These are phyloP conservation scores for Alternaria gansuensis DNA, from an alignment of 2,329 filamentous ascomycete genomes.

Conservation along the genomic window DNA sequence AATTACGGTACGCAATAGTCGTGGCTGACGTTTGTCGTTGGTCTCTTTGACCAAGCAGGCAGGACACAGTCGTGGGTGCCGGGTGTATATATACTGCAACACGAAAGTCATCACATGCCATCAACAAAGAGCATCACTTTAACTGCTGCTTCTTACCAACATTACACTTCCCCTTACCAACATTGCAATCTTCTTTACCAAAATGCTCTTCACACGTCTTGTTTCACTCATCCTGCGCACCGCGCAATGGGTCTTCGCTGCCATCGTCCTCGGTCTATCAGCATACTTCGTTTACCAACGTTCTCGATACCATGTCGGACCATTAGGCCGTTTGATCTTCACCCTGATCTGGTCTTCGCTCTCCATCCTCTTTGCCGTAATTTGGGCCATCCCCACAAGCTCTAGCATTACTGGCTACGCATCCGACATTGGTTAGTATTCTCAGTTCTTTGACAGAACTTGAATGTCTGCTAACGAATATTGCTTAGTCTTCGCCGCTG, in stretches of 20 bases:
- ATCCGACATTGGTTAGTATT: slow-evolving; percentile 63
- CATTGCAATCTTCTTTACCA: slow-evolving; percentile 10
- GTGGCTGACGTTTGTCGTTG: slow-evolving; percentile 27
- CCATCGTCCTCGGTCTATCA: slow-evolving; percentile 59
- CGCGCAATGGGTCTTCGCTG: slow-evolving; percentile 73
- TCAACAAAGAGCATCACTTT: not conserved
- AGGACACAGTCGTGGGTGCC: slow-evolving; percentile 5
- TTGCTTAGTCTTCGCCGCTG: slow-evolving; percentile 65
- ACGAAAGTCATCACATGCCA: not conserved
- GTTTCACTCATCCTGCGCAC: slow-evolving; percentile 67
- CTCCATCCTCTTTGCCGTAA: slow-evolving; percentile 71
- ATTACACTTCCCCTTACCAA: not conserved
- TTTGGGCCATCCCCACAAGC: slow-evolving; percentile 78
- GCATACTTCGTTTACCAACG: slow-evolving; percentile 37
- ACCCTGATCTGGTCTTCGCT: slow-evolving; percentile 74
- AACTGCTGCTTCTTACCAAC: not conserved
- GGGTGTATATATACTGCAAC: slow-evolving; percentile 12
- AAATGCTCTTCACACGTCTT: slow-evolving; percentile 57
- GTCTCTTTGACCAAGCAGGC: slow-evolving; percentile 9
- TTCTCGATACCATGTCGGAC: slow-evolving; percentile 60
- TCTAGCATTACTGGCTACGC: slow-evolving; percentile 74
- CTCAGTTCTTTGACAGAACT: no score
- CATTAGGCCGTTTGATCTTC: slow-evolving; percentile 75
- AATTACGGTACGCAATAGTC: slow-evolving; percentile 27
- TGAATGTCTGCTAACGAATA: not conserved